Evolutionary conservation across 1,139 yeast species (phyloP).

Genomic region (Insectozyma bohioensis): DNA sequence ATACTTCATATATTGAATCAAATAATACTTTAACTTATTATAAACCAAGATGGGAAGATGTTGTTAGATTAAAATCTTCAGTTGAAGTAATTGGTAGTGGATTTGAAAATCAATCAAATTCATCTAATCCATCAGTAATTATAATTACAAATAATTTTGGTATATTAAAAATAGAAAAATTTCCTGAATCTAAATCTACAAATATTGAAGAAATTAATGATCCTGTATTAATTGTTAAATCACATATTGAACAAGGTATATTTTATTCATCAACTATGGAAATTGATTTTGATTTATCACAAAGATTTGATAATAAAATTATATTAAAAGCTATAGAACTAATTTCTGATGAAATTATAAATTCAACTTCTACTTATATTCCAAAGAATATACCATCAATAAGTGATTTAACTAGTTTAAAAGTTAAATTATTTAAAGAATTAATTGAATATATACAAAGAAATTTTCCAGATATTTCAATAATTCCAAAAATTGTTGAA

Average conservation of each 20-base stretch:
- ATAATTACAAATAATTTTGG: constrained; percentile 62
- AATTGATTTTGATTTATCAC: constrained; percentile 56
- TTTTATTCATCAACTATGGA: constrained; percentile 51
- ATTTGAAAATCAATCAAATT: constrained; percentile 38
- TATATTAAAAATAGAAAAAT: constrained; percentile 58
- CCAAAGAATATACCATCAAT: constrained; percentile 30
- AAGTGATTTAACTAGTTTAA: constrained; percentile 24
- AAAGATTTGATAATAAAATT: constrained; percentile 30
- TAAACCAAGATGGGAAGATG: constrained; percentile 77
- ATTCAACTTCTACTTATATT: constrained; percentile 41
- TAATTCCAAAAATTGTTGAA: constrained; percentile 39
- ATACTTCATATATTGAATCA: constrained; percentile 35
- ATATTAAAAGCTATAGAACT: constrained; percentile 49
- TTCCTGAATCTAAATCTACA: constrained; percentile 18
- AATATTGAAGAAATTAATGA: constrained; percentile 18
- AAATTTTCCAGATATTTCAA: constrained; percentile 44
- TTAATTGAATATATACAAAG: constrained; percentile 45
- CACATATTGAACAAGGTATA: constrained; percentile 81
- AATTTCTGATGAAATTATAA: constrained; percentile 55
- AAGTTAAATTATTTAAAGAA: constrained; percentile 29
- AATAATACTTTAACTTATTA: constrained; percentile 31
- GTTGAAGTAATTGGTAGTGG: constrained; percentile 65
- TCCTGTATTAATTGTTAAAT: constrained; percentile 50
- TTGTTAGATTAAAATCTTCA: constrained; percentile 53
- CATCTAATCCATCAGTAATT: constrained; percentile 41